phyloP scores from a whole-genome alignment of 2,329 filamentous ascomycete species.

The Pseudomassariella vexata region DNA sequence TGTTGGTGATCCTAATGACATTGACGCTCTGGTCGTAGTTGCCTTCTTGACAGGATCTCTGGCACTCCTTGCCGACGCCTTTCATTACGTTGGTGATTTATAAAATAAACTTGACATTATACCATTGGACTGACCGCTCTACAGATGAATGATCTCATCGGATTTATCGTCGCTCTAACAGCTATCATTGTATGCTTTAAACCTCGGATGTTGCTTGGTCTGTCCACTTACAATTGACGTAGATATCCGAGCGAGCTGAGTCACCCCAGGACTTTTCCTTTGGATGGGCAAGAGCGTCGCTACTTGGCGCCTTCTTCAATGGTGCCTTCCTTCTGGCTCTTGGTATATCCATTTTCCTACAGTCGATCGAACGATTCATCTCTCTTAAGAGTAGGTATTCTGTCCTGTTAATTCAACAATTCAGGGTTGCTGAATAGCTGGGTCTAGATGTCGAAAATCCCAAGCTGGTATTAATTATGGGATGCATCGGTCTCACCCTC shows the following conservation, averaged over 20 bases:
- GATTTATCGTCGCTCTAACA: slow-evolving; percentile 60
- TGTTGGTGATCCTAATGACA: slow-evolving; percentile 1
- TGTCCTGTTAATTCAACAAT: too few species aligned
- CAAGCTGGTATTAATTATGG: slow-evolving; percentile 62
- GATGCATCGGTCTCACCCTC: slow-evolving; percentile 58
- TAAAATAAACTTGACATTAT: not conserved
- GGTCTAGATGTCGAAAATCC: slow-evolving; percentile 56
- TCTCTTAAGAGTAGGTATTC: slow-evolving; percentile 42
- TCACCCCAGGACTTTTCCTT: slow-evolving; percentile 59
- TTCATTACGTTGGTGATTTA: slow-evolving; percentile 58
- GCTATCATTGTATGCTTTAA: slow-evolving; percentile 50
- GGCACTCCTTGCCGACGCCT: slow-evolving; percentile 70
- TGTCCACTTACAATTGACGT: not conserved
- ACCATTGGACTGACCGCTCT: not conserved
- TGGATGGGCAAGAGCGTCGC: slow-evolving; percentile 70
- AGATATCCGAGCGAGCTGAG: slow-evolving; percentile 52
- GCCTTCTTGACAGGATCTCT: slow-evolving; percentile 57
- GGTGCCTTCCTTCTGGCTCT: slow-evolving; percentile 68
- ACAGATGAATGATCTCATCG: slow-evolving; percentile 60
- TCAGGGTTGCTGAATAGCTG: too few species aligned
- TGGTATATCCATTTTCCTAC: slow-evolving; percentile 66
- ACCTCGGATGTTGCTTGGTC: not conserved
- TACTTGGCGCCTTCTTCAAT: slow-evolving; percentile 77
- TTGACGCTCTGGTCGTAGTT: slow-evolving; percentile 11
- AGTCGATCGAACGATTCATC: slow-evolving; percentile 67